Base-by-base conservation (phyloP, 1,139 yeast species). In the Candida anutae region DNA sequence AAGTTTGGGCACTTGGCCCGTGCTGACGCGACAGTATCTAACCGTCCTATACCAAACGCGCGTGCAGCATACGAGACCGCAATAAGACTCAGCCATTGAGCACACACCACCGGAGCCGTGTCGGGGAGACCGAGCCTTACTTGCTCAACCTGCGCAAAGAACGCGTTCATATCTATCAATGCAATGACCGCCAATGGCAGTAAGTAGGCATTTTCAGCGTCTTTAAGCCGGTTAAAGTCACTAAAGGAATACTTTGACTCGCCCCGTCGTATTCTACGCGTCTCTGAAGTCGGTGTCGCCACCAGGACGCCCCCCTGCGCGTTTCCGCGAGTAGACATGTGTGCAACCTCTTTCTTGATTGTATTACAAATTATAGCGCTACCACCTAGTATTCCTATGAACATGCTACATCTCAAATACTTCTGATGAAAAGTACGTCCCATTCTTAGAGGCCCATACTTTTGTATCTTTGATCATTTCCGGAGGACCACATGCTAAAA, bases 111-210 rank as follows among this genome's bases (percentile, higher is more conserved):
- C 0, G 98, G 97, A 35, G 77, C 88, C 2, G 75, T 73, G 2
- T 61, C 61, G 1, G 75, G 55, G 9, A 80, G 55, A 0, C 78
- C 78, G 15, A 85, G 62, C 24, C 96, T 57, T 5, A 83, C 62
- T 43, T 82, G 93, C 45, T 90, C 97, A 21, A 82, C 93, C 46
- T 90, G 98, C 0, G 98, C 94, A 54, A 83, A 90, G 53, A 88
- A 90, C 10, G 97, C 96, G 55, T 90, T 94, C 40, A 85, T 69
- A 54, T 90, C 98, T 21, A 90, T 69, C 42, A 87, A 93, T 3
- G 82, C 88, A 25, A 90, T 71, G 11, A 81, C 81, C 0, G 95
- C 66, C n/a, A 90, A 55, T 2, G 90, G 87, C 41, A 88, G 78
- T 5, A 45, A 42, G 46, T 69, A 77, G 2, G 85, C 58, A 13